Percentiles rank a stretch among this genome's conserved stretches.
These are phyloP conservation scores for Xylariaceae sp. DNA, from an alignment of 2,329 filamentous ascomycete species.

Conservation along the genomic window DNA sequence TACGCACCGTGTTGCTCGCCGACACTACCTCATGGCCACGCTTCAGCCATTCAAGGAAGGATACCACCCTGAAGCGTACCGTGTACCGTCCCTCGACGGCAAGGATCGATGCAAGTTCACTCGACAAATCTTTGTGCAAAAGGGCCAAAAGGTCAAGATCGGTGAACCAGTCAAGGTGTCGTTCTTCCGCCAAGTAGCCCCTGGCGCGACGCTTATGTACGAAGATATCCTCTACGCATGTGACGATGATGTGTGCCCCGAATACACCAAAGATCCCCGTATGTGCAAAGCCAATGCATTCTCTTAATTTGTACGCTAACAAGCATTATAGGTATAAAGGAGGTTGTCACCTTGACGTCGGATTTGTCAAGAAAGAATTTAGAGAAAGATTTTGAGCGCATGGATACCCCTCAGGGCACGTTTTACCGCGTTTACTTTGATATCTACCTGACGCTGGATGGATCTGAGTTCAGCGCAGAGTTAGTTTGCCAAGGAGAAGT, in stretches of 20 bases:
- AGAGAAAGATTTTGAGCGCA: constrained; percentile 98
- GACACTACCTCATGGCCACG: constrained; percentile 98
- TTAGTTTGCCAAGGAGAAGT: constrained; percentile 98
- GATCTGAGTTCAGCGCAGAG: constrained; percentile 96
- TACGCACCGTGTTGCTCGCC: constrained; percentile 92
- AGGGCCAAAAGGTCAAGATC: constrained; percentile 98
- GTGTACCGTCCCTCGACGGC: constrained; percentile 91
- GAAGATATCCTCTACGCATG: constrained; percentile 97
- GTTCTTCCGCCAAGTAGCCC: constrained; percentile 96
- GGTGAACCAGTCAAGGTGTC: constrained; percentile 98
- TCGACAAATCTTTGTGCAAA: constrained; percentile 95
- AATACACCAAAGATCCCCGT: constrained; percentile 99
- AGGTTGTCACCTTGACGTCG: constrained; percentile 94
- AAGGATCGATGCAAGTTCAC: constrained; percentile 99
- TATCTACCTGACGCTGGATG: constrained; percentile 89
- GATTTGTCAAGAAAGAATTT: constrained; percentile 97
- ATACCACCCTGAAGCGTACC: constrained; percentile 96
- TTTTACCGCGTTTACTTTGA: constrained; percentile 83
- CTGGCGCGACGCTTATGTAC: constrained; percentile 97
- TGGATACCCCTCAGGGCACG: constrained; percentile 96
- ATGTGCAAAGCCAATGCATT: constrained; percentile 46
- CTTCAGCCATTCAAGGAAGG: constrained; percentile 98
- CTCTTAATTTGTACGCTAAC: constrained; percentile 29
- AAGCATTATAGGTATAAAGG: constrained; percentile 78
- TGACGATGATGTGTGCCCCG: constrained; percentile 95